phyloP scores from a whole-genome alignment of 2,329 filamentous ascomycete species.

The Gnomoniopsis smithogilvyi region DNA sequence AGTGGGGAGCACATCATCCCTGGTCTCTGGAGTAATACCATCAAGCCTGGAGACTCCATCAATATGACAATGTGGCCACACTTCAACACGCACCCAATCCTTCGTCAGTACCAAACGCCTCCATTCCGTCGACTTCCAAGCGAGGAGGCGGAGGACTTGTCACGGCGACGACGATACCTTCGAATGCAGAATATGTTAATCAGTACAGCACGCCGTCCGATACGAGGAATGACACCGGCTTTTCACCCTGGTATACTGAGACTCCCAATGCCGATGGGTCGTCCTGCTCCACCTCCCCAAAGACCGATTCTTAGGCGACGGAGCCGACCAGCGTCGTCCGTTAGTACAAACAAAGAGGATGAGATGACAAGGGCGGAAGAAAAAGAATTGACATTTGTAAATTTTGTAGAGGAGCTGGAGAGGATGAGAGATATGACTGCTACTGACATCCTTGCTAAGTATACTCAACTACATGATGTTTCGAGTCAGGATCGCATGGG shows the following conservation, averaged over 20 bases:
- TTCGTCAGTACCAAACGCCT: neutral
- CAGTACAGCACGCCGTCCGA: too few relatives aligned
- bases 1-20: conserved; percentile 1
- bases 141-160: neutral
- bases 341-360: neutral
- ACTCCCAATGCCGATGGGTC: neutral
- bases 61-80: conserved; percentile 6
- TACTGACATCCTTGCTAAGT: neutral
- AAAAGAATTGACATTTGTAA: conserved; percentile 7
- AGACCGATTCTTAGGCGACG: neutral
- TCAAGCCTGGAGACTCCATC: conserved; percentile 8
- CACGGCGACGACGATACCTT: neutral
- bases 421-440: neutral
- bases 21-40: conserved; percentile 1
- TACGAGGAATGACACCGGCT: too few relatives aligned
- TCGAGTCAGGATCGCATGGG: neutral
- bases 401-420: conserved; percentile 5
- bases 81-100: neutral
- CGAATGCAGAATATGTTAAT: neutral
- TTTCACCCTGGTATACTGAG: too few relatives aligned
- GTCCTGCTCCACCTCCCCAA: neutral
- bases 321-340: neutral
- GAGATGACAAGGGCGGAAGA: conserved; percentile 7
- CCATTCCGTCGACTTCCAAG: neutral
- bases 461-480: conserved; percentile 5